These are phyloP conservation scores for Salisapilia sapeloensis DNA, from an alignment of 352 stramenopile species.

Conservation along the genomic window DNA sequence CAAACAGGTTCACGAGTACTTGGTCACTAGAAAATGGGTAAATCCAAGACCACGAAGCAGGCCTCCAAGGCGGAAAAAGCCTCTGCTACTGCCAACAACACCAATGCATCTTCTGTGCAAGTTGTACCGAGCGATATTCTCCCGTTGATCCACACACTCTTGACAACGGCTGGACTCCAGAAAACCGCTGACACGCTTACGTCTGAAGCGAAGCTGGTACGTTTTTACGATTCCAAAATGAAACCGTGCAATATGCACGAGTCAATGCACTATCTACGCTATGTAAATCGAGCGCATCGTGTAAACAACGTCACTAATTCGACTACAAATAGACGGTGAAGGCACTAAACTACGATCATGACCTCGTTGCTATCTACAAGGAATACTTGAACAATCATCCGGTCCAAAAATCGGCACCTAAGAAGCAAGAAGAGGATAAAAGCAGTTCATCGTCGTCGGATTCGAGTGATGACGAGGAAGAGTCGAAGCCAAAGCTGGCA, in stretches of 20 bases:
- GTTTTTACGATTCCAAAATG: constrained; percentile 2
- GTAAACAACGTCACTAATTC: neutral
- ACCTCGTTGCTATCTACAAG: constrained; percentile 60
- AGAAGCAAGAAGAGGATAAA: constrained; percentile 1
- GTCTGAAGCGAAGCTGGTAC: constrained; percentile 59
- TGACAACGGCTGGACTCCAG: constrained; percentile 46
- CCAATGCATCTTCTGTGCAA: neutral
- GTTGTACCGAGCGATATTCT: constrained; percentile 61
- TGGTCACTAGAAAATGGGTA: too few species aligned
- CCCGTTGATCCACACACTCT: constrained; percentile 52
- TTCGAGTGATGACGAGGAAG: constrained; percentile 13
- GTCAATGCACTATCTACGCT: constrained; percentile 1
- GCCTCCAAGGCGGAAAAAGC: too few species aligned
- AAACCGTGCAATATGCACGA: constrained; percentile 1
- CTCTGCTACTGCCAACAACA: too few species aligned
- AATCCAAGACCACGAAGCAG: too few species aligned
- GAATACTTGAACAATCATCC: constrained; percentile 19
- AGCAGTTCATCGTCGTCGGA: constrained; percentile 4
- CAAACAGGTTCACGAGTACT: too few species aligned
- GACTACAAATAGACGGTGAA: constrained; percentile 13
- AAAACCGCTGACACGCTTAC: constrained; percentile 38
- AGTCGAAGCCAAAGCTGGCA: constrained; percentile 9
- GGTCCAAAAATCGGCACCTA: too few species aligned
- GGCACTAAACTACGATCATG: constrained; percentile 35
- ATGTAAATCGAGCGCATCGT: too few species aligned